A percentile compares a stretch with the other conserved stretches of the same genome.
phyloP scores from a whole-genome alignment of 2,329 filamentous ascomycete genomes.

The Pyrenochaeta sp. region DNA sequence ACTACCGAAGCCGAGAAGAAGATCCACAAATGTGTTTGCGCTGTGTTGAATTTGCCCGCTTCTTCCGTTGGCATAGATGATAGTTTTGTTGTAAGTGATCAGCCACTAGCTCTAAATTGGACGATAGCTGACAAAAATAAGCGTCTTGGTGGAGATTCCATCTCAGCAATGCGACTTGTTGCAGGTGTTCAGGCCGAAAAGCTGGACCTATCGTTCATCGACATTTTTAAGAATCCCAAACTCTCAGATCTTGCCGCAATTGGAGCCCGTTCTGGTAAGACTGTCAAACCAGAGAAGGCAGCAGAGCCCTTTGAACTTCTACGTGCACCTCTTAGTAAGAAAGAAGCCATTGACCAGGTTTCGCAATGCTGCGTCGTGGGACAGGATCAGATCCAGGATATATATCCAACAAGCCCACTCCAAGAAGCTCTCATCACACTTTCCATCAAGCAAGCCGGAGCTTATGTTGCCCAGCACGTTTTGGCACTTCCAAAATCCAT shows the following conservation, averaged over 20 bases:
- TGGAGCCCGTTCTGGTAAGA: constrained; percentile 13
- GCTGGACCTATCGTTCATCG: constrained; percentile 37
- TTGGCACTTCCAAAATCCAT: constrained; percentile 49
- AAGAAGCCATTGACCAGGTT: constrained; percentile 28
- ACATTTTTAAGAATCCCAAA: constrained; percentile 42
- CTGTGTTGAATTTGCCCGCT: constrained; percentile 33
- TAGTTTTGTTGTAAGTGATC: constrained; percentile 35
- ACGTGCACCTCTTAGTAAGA: constrained; percentile 5
- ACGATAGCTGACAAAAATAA: constrained; percentile 37
- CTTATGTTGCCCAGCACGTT: constrained; percentile 58
- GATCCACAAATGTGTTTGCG: constrained; percentile 38
- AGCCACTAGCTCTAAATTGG: background rate
- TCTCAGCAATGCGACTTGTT: constrained; percentile 42
- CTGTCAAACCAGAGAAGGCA: constrained; percentile 7
- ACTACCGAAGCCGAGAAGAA: constrained; percentile 38
- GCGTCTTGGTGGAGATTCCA: constrained; percentile 42
- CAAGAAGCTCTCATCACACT: constrained; percentile 57
- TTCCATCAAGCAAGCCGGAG: constrained; percentile 56
- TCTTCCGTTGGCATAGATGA: constrained; percentile 42
- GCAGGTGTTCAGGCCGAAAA: constrained; percentile 36
- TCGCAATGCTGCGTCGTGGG: constrained; percentile 29
- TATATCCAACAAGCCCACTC: constrained; percentile 52
- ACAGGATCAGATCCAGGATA: constrained; percentile 44
- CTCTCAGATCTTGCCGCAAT: constrained; percentile 39
- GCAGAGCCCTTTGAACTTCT: constrained; percentile 35